Percentiles rank a stretch among this genome's conserved stretches.
phyloP scores from a whole-genome alignment of 2,329 filamentous ascomycete species.

The Sporothrix phasma region DNA sequence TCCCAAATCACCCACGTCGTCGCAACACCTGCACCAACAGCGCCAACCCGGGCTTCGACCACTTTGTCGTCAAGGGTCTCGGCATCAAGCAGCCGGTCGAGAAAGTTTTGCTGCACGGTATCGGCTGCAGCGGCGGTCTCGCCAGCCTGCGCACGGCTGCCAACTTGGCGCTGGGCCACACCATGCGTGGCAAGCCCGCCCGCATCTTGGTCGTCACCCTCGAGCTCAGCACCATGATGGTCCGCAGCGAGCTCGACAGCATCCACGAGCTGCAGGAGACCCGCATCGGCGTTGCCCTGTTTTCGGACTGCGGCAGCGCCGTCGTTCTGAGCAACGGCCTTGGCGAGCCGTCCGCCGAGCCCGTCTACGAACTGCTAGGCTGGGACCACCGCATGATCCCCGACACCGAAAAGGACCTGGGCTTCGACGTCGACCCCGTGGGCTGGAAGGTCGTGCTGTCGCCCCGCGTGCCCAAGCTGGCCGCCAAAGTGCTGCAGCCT shows the following conservation, averaged over 20 bases:
- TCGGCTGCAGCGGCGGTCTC: conserved; percentile 56
- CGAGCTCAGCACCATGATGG: conserved; percentile 51
- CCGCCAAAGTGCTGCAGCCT: conserved; percentile 40
- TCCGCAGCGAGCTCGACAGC: conserved; percentile 55
- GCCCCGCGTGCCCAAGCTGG: conserved; percentile 49
- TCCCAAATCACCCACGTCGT: conserved; percentile 55
- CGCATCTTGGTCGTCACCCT: conserved; percentile 55
- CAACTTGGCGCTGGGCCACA: conserved; percentile 54
- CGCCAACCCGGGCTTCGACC: conserved; percentile 59
- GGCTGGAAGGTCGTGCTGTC: conserved; percentile 60
- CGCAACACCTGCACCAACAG: conserved; percentile 59
- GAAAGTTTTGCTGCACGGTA: conserved; percentile 55
- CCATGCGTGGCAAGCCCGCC: conserved; percentile 48
- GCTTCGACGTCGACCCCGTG: conserved; percentile 53
- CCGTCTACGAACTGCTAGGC: conserved; percentile 51
- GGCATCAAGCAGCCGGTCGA: conserved; percentile 50
- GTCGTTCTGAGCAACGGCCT: conserved; percentile 55
- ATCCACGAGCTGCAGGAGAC: conserved; percentile 49
- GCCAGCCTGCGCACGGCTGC: conserved; percentile 54
- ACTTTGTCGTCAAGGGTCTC: conserved; percentile 50
- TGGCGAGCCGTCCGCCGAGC: conserved; percentile 32
- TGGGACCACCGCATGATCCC: conserved; percentile 56
- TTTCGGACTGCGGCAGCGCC: conserved; percentile 62
- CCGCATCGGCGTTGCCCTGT: conserved; percentile 55
- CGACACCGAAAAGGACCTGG: conserved; percentile 51